phyloP scores from a whole-genome alignment of 805 yeast species.

The Lachancea quebecensis region DNA sequence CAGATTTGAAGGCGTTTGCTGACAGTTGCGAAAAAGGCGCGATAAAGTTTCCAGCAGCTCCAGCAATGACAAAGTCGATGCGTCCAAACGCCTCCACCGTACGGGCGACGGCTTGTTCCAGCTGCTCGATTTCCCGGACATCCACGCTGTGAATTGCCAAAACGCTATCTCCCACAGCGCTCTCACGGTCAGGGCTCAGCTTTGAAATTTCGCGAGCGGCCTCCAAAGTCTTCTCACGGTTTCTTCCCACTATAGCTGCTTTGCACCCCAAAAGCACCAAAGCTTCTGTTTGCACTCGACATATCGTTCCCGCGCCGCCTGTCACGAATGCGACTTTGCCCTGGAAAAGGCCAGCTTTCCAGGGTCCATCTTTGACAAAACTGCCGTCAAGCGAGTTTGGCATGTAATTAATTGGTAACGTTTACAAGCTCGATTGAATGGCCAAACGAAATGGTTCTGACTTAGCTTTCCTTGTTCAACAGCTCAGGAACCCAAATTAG shows the following conservation, averaged over 20 bases:
- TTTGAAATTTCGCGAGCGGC: constrained; percentile 62
- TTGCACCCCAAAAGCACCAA: constrained; percentile 76
- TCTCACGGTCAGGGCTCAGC: constrained; percentile 41
- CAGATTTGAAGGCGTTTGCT: constrained; percentile 82
- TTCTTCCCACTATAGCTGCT: constrained; percentile 81
- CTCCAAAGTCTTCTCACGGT: constrained; percentile 51
- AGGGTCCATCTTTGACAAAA: constrained; percentile 27
- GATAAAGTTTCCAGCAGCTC: constrained; percentile 93
- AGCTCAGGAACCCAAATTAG: not conserved
- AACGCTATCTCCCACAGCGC: constrained; percentile 40
- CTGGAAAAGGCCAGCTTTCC: constrained; percentile 61
- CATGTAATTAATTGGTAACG: constrained; percentile 11
- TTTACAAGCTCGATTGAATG: not conserved
- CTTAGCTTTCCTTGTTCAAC: too few relatives aligned
- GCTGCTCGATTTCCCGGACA: constrained; percentile 61
- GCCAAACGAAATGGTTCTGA: not conserved
- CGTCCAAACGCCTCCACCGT: constrained; percentile 67
- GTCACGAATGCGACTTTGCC: constrained; percentile 88
- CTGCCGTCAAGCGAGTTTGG: constrained; percentile 24
- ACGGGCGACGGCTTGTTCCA: constrained; percentile 54
- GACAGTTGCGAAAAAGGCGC: constrained; percentile 73
- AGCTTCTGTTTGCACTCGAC: constrained; percentile 85
- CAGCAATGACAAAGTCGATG: constrained; percentile 84
- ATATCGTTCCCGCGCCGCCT: constrained; percentile 96
- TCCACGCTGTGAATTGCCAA: constrained; percentile 68